Percentiles rank a stretch among this genome's conserved stretches.
Conservation (phyloP, 148 eudicot species). For the Fagopyrum homotropicum region DNA sequence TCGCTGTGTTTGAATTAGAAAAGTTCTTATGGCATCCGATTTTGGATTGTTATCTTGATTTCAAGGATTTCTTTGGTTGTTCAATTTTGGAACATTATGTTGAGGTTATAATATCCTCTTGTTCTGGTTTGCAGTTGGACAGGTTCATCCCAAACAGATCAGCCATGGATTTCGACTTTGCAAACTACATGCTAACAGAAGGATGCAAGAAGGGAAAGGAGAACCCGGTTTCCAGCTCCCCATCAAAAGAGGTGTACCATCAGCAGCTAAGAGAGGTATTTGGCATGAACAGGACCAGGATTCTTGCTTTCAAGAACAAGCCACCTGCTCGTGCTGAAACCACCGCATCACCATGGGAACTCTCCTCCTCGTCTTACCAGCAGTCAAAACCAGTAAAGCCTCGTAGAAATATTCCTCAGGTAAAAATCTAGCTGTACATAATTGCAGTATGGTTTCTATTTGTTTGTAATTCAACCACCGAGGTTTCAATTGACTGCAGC, state of each 20-base stretch:
- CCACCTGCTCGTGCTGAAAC: constrained; percentile 67
- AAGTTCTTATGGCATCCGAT: too few relatives aligned
- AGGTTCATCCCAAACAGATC: constrained; percentile 91
- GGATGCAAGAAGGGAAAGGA: constrained; percentile 85
- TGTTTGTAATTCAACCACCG: too few relatives aligned
- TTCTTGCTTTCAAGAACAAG: constrained; percentile 93
- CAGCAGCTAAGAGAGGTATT: constrained; percentile 75
- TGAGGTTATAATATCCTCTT: too few relatives aligned
- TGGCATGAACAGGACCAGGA: constrained; percentile 82
- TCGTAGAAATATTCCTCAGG: constrained; percentile 86
- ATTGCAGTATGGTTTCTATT: too few relatives aligned
- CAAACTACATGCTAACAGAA: constrained; percentile 83
- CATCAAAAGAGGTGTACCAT: constrained; percentile 76
- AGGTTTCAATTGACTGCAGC: too few relatives aligned
- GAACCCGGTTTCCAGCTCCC: constrained; percentile 62
- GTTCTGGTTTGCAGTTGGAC: constrained; percentile 48
- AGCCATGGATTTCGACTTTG: constrained; percentile 89
- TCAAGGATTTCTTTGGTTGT: too few relatives aligned
- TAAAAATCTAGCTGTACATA: constrained; percentile 11
- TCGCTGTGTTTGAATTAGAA: too few relatives aligned
- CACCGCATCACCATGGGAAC: constrained; percentile 44
- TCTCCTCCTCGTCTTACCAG: constrained; percentile 29
- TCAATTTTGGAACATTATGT: too few relatives aligned
- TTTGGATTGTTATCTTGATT: too few relatives aligned
- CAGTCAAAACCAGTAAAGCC: constrained; percentile 60